phyloP scores from a whole-genome alignment of 192 early-diverging fungal genomes.

The Coemansia sp. region DNA sequence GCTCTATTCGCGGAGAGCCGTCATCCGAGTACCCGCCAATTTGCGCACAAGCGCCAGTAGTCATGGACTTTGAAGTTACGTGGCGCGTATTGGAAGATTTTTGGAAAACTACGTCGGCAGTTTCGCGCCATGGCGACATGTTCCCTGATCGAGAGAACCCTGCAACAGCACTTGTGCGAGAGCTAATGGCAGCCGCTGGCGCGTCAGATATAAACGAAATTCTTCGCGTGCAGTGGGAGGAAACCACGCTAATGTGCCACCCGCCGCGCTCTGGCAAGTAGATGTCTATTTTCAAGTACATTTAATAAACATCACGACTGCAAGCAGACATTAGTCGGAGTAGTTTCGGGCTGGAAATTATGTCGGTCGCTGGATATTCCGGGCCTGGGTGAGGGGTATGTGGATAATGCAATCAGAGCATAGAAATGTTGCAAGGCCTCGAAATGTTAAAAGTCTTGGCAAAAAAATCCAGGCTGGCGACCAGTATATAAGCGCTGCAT shows the following conservation, averaged over 20 bases:
- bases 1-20: slow-evolving; percentile 17
- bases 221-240: slow-evolving; percentile 35
- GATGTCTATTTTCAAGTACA: background rate
- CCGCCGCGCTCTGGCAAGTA: slow-evolving; percentile 5
- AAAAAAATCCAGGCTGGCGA: background rate
- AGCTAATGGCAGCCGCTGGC: slow-evolving; percentile 35
- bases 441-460: background rate
- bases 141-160: slow-evolving; percentile 26
- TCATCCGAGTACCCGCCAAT: slow-evolving; percentile 11
- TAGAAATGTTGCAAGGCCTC: no score
- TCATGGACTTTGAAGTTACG: slow-evolving; percentile 27
- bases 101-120: slow-evolving; percentile 27
- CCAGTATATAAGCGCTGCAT: background rate
- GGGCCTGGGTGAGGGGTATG: background rate
- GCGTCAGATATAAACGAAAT: slow-evolving; percentile 26
- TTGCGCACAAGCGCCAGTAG: slow-evolving; percentile 3
- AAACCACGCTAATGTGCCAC: slow-evolving; percentile 26
- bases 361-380: slow-evolving; percentile 1
- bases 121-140: slow-evolving; percentile 13
- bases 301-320: background rate
- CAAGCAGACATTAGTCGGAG: background rate
- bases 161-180: slow-evolving; percentile 10
- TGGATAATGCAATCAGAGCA: background rate
- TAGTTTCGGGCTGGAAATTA: background rate
- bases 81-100: slow-evolving; percentile 25